Percentiles rank a stretch among this genome's conserved stretches.
phyloP scores from a whole-genome alignment of 2,329 filamentous ascomycete genomes.

The Periconia digitata region DNA sequence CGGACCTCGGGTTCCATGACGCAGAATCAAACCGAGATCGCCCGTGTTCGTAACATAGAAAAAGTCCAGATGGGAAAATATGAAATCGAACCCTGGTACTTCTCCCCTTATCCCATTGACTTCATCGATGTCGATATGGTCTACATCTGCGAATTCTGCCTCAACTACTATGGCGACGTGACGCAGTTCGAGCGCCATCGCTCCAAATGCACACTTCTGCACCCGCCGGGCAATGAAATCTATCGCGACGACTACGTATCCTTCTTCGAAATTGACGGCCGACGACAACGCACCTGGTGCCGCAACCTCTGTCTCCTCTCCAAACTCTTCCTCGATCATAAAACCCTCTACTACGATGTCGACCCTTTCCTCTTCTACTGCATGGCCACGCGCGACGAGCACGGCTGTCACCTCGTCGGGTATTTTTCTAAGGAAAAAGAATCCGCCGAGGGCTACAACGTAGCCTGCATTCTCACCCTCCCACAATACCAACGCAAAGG shows the following conservation, averaged over 20 bases:
- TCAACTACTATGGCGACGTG: constrained; percentile 83
- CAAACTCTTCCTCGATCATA: constrained; percentile 97
- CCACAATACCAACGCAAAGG: constrained; percentile 96
- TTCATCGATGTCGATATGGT: constrained; percentile 89
- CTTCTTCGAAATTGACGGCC: constrained; percentile 96
- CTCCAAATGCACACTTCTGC: constrained; percentile 83
- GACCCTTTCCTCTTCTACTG: constrained; percentile 98
- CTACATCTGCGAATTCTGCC: constrained; percentile 96
- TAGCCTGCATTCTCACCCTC: constrained; percentile 94
- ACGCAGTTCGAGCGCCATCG: constrained; percentile 85
- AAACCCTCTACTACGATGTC: constrained; percentile 99
- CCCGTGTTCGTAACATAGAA: constrained; percentile 90
- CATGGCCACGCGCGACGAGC: constrained; percentile 86
- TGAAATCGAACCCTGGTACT: constrained; percentile 97
- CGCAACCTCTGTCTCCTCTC: constrained; percentile 91
- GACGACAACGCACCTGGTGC: constrained; percentile 93
- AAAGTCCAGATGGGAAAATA: constrained; percentile 91
- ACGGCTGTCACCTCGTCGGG: constrained; percentile 94
- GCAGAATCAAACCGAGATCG: constrained; percentile 95
- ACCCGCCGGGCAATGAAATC: constrained; percentile 96
- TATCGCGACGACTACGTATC: constrained; percentile 93
- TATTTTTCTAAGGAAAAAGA: constrained; percentile 99
- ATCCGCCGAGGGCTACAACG: constrained; percentile 93
- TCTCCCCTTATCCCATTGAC: constrained; percentile 90
- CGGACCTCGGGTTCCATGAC: constrained; percentile 97